Evolutionary conservation across 345 rosid genomes (phyloP).

Genomic region (Linum trigynum): DNA sequence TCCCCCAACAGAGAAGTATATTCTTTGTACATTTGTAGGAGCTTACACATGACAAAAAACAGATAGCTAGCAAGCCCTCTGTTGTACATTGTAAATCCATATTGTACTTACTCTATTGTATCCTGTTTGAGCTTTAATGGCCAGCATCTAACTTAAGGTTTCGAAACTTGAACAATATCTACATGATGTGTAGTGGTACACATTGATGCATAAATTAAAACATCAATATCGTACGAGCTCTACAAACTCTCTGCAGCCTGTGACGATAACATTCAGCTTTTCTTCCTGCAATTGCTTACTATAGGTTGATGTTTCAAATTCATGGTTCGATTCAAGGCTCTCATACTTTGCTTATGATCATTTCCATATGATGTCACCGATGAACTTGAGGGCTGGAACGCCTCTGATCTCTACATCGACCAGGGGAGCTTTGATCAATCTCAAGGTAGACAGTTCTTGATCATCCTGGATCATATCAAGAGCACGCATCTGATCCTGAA

Average conservation of each 20-base stretch:
- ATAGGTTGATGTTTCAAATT: too few relatives aligned
- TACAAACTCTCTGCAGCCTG: not conserved
- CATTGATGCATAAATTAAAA: not conserved
- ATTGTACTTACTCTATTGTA: not conserved
- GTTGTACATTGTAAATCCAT: not conserved
- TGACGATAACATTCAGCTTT: not conserved
- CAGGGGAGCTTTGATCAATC: slow-evolving; percentile 66
- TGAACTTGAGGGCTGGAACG: slow-evolving; percentile 77
- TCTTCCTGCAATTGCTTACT: not conserved
- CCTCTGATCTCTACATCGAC: slow-evolving; percentile 97
- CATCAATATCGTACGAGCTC: not conserved
- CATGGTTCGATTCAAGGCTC: too few relatives aligned
- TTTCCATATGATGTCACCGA: slow-evolving; percentile 94
- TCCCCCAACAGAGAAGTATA: not conserved
- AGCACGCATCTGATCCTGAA: slow-evolving; percentile 91
- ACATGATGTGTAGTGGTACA: not conserved
- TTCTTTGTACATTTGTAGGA: not conserved
- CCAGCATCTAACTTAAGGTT: not conserved
- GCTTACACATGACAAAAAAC: not conserved
- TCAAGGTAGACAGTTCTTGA: slow-evolving; percentile 65
- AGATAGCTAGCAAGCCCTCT: not conserved
- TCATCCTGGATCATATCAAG: slow-evolving; percentile 74
- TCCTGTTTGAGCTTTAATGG: not conserved
- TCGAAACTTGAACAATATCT: not conserved
- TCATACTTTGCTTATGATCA: slow-evolving; percentile 19